A percentile compares a stretch with the other conserved stretches of the same genome.
Evolutionary conservation across 129 eudicot genomes (phyloP).

Genomic region (Gnaphalium uliginosum): DNA sequence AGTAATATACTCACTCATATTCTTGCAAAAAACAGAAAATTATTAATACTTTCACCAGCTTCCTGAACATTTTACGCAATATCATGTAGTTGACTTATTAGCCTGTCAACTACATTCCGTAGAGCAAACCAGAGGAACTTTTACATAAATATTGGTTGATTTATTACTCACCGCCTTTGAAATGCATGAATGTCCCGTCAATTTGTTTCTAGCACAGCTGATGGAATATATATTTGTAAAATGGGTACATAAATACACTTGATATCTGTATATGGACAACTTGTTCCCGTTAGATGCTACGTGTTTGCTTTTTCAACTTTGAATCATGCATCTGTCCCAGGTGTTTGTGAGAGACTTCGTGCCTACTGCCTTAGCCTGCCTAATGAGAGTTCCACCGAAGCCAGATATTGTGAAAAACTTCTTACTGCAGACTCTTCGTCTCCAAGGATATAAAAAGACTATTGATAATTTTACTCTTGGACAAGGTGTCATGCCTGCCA

Average conservation of each 20-base stretch:
- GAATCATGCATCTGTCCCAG: constrained; percentile 29
- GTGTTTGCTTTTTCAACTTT: constrained; percentile 19
- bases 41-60: neutral
- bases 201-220: constrained; percentile 18
- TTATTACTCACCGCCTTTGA: neutral
- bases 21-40: too few relatives aligned
- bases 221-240: constrained; percentile 3
- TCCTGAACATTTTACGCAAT: constrained; percentile 6
- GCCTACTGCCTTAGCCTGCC: constrained; percentile 57
- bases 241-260: neutral
- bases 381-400: constrained; percentile 46
- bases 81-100: constrained; percentile 3
- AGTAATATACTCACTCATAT: neutral
- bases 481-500: constrained; percentile 71
- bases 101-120: constrained; percentile 14
- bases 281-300: constrained; percentile 10
- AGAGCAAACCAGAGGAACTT: constrained; percentile 2
- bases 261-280: constrained; percentile 7
- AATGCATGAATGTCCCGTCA: constrained; percentile 2
- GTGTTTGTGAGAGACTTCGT: constrained; percentile 69
- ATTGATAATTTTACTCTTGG: constrained; percentile 55
- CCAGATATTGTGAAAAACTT: constrained; percentile 57
- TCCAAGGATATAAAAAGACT: constrained; percentile 57
- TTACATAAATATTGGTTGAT: neutral
- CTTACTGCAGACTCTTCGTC: constrained; percentile 51